Percentiles rank a stretch among this genome's conserved stretches.
These are phyloP conservation scores for Otatea glauca DNA, from an alignment of 176 grass and related monocot genomes.

Conservation along the genomic window DNA sequence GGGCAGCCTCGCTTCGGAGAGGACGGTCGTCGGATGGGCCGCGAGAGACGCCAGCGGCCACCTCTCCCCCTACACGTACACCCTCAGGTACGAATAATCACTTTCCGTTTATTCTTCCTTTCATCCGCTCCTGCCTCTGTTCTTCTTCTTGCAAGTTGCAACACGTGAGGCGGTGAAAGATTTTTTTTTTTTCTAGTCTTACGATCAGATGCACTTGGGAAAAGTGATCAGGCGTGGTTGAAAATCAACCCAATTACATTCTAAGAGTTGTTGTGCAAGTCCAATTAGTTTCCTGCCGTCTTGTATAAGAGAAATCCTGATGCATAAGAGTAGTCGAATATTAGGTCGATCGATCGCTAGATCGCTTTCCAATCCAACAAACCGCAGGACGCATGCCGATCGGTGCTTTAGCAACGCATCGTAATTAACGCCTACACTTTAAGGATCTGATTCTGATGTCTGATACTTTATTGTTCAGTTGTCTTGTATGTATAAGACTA, in stretches of 20 bases:
- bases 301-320: no score
- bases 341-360: not conserved
- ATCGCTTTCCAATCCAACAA: not conserved
- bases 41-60: constrained; percentile 75
- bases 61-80: constrained; percentile 88
- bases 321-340: not conserved
- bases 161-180: no score
- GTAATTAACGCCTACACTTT: not conserved
- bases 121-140: not conserved
- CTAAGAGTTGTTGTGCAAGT: no score
- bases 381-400: not conserved
- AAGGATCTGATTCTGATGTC: not conserved
- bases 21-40: constrained; percentile 73
- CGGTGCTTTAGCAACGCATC: not conserved
- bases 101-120: not conserved
- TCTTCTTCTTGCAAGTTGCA: not conserved
- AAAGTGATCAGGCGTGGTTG: no score
- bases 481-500: not conserved
- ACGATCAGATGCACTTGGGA: no score
- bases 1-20: constrained; percentile 76
- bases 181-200: no score
- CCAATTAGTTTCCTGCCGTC: no score
- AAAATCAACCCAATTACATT: no score
- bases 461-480: not conserved
- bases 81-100: constrained; percentile 49